phyloP scores from a whole-genome alignment of 495 filamentous ascomycete genomes.

The Opeltia flavorubescens region DNA sequence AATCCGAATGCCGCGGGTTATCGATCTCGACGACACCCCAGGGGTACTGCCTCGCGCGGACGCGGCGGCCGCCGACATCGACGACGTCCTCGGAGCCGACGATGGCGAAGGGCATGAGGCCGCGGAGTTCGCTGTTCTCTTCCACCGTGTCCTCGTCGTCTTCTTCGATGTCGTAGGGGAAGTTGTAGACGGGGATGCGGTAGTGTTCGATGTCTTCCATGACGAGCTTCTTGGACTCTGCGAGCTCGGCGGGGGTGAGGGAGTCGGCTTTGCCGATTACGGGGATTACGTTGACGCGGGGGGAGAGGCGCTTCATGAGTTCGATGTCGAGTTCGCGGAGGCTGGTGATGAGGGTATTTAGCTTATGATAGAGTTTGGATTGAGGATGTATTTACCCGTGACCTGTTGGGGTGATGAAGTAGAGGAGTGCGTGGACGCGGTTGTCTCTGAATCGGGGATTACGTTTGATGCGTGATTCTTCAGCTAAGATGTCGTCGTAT shows the following conservation, averaged over 20 bases:
- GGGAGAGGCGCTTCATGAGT: constrained; percentile 96
- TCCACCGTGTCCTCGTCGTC: constrained; percentile 99
- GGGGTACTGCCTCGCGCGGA: constrained; percentile 90
- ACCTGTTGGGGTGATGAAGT: constrained; percentile 97
- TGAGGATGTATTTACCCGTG: constrained; percentile 58
- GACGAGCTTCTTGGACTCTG: constrained; percentile 97
- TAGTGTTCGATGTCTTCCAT: constrained; percentile 99
- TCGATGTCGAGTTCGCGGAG: constrained; percentile 98
- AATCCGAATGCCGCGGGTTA: constrained; percentile 97
- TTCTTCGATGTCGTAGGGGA: constrained; percentile 98
- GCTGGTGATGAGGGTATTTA: constrained; percentile 26
- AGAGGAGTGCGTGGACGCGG: constrained; percentile 91
- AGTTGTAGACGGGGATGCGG: constrained; percentile 99
- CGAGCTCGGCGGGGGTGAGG: constrained; percentile 88
- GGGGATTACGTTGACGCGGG: constrained; percentile 96
- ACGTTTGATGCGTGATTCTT: constrained; percentile 99
- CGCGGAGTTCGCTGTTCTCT: constrained; percentile 93
- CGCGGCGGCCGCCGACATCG: constrained; percentile 82
- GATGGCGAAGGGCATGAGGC: constrained; percentile 97
- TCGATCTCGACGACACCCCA: constrained; percentile 99
- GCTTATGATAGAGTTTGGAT: background rate
- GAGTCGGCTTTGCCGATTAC: constrained; percentile 98
- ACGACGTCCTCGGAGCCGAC: constrained; percentile 92
- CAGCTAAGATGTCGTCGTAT: constrained; percentile 97
- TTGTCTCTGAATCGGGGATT: constrained; percentile 98